These are phyloP conservation scores for Austropuccinia psidii DNA, from an alignment of 1,284 basidiomycete genomes.

Conservation along the genomic window DNA sequence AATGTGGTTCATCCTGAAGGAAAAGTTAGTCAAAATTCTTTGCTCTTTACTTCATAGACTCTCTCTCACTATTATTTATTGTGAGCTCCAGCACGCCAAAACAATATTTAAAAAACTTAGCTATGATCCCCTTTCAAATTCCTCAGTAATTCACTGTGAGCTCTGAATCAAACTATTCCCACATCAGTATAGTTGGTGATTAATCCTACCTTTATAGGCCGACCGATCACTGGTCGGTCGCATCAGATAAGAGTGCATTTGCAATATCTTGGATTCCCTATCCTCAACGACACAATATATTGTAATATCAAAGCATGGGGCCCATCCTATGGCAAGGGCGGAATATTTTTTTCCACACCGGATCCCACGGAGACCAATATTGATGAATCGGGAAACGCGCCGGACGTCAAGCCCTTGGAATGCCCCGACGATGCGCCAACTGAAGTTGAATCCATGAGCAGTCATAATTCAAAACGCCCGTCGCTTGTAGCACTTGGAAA, in stretches of 20 bases:
- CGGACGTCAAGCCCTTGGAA: neutral
- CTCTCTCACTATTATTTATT: neutral
- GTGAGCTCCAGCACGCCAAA: constrained; percentile 60
- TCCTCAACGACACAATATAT: constrained; percentile 57
- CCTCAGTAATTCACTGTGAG: constrained; percentile 80
- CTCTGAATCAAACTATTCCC: constrained; percentile 51
- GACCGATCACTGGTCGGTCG: constrained; percentile 55
- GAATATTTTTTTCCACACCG: constrained; percentile 46
- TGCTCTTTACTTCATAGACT: neutral
- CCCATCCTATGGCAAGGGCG: constrained; percentile 64
- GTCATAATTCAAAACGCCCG: constrained; percentile 1
- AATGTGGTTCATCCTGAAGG: constrained; percentile 91
- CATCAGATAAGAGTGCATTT: constrained; percentile 94
- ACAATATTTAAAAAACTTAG: constrained; percentile 79
- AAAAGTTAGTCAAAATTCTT: constrained; percentile 56
- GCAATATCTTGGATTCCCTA: constrained; percentile 86
- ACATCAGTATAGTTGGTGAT: constrained; percentile 12
- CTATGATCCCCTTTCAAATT: constrained; percentile 73
- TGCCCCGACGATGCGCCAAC: neutral
- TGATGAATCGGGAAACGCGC: neutral
- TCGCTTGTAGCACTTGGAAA: constrained; percentile 16
- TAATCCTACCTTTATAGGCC: constrained; percentile 6
- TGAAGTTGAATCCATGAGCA: no score
- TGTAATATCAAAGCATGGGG: constrained; percentile 71
- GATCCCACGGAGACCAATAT: neutral